phyloP scores from a whole-genome alignment of 2,329 filamentous ascomycete species.

The Gnomoniopsis smithogilvyi region DNA sequence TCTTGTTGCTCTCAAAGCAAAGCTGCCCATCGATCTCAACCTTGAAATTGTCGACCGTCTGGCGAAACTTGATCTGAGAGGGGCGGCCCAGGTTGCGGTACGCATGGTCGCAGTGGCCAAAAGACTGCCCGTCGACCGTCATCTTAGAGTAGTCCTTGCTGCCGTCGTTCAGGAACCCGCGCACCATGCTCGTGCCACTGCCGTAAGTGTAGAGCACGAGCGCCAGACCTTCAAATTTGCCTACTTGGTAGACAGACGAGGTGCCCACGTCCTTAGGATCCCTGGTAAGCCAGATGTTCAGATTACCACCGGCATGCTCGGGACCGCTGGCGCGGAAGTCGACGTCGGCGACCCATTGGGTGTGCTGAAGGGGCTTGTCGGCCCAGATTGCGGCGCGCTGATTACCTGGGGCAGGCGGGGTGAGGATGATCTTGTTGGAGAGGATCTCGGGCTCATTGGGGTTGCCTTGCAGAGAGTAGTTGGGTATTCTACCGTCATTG shows the following conservation, averaged over 20 bases:
- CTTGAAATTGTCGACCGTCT: conserved; percentile 62
- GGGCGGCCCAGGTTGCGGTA: conserved; percentile 91
- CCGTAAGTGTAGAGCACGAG: conserved; percentile 83
- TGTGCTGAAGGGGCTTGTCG: conserved; percentile 56
- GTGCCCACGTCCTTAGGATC: conserved; percentile 62
- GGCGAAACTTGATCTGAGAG: conserved; percentile 71
- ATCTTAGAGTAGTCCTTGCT: conserved; percentile 74
- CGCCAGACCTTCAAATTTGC: conserved; percentile 85
- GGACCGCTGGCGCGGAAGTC: conserved; percentile 85
- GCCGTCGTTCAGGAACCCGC: conserved; percentile 94
- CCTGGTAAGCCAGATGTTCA: conserved; percentile 89
- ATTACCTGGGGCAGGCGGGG: conserved; percentile 82
- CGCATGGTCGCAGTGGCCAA: conserved; percentile 85
- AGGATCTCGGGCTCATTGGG: conserved; percentile 61
- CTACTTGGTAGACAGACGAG: conserved; percentile 79
- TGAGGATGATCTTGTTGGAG: conserved; percentile 89
- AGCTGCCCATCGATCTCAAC: conserved; percentile 76
- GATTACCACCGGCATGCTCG: conserved; percentile 80
- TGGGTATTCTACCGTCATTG: conserved; percentile 47
- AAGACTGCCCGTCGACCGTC: conserved; percentile 80
- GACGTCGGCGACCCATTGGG: conserved; percentile 79
- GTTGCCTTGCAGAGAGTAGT: conserved; percentile 53
- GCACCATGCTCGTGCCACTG: conserved; percentile 72
- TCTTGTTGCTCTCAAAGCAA: conserved; percentile 82
- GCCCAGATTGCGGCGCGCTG: conserved; percentile 82